Evolutionary conservation across 495 filamentous ascomycete genomes (phyloP).

Genomic region (Xylaria longipes): DNA sequence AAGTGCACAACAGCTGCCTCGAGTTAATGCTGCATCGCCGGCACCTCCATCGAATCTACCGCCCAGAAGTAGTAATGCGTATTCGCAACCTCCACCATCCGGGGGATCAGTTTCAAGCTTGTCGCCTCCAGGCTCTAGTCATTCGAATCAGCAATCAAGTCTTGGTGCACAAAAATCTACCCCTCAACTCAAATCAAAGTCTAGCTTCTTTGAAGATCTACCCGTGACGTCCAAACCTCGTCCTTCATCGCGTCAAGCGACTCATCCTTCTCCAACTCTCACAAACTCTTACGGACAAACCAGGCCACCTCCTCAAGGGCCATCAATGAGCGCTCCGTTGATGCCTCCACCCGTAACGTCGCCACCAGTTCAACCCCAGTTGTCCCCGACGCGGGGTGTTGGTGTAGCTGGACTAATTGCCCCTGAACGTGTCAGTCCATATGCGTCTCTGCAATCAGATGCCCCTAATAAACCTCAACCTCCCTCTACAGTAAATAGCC

Average conservation of each 20-base stretch:
- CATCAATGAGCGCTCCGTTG: constrained; percentile 37
- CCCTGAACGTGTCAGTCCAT: constrained; percentile 68
- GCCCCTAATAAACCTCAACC: constrained; percentile 47
- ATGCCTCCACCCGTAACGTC: constrained; percentile 33
- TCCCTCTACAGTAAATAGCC: constrained; percentile 44
- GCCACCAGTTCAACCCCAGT: constrained; percentile 39
- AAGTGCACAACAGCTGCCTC: constrained; percentile 51
- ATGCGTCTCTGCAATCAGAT: constrained; percentile 55
- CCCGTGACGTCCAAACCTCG: constrained; percentile 68
- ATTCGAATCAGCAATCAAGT: constrained; percentile 40
- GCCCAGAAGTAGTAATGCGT: constrained; percentile 68
- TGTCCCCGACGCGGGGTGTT: constrained; percentile 37
- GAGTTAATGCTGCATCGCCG: constrained; percentile 39
- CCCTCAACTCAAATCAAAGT: constrained; percentile 46
- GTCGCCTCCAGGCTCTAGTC: constrained; percentile 45
- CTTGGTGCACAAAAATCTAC: constrained; percentile 35
- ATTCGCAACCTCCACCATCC: constrained; percentile 45
- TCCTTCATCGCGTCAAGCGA: constrained; percentile 51
- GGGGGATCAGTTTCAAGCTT: constrained; percentile 40
- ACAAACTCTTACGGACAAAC: constrained; percentile 43
- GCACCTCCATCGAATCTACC: constrained; percentile 58
- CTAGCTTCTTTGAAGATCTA: constrained; percentile 88
- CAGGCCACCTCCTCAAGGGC: constrained; percentile 40
- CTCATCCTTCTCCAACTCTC: constrained; percentile 47
- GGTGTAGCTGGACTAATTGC: constrained; percentile 52